Conservation (phyloP, 345 rosid species). For the Kernera saxatilis region DNA sequence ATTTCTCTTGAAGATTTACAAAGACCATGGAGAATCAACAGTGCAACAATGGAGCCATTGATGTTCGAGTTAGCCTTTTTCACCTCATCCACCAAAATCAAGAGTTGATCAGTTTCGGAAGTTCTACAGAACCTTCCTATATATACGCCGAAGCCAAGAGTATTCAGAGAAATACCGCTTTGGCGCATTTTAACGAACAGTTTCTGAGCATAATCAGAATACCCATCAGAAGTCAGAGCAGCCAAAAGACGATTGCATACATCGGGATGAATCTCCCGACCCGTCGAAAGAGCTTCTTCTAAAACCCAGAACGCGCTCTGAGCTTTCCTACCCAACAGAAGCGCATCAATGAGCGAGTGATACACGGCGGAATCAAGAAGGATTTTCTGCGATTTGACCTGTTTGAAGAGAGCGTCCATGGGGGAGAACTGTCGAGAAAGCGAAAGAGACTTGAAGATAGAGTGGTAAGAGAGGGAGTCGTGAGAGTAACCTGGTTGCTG, state of each 20-base stretch:
- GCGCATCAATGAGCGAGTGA: constrained; percentile 39
- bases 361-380: constrained; percentile 51
- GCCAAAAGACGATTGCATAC: constrained; percentile 73
- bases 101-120: constrained; percentile 33
- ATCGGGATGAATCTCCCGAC: constrained; percentile 38
- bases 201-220: constrained; percentile 39
- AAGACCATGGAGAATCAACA: constrained; percentile 66
- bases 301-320: constrained; percentile 60
- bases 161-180: constrained; percentile 42
- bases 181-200: constrained; percentile 62
- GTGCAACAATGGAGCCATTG: constrained; percentile 68
- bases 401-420: constrained; percentile 52
- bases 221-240: constrained; percentile 50
- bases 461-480: constrained; percentile 55
- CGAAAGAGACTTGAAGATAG: constrained; percentile 67
- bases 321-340: constrained; percentile 40
- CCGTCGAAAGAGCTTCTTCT: constrained; percentile 33
- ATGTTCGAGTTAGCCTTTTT: constrained; percentile 30
- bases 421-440: constrained; percentile 57
- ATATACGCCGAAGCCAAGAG: constrained; percentile 70
- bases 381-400: constrained; percentile 44
- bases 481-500: constrained; percentile 80
- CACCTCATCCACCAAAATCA: constrained; percentile 51
- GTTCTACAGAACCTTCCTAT: constrained; percentile 49
- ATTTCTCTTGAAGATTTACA: constrained; percentile 54